Evolutionary conservation across 2,329 filamentous ascomycete species (phyloP).

Genomic region (Colletotrichum spaethianum): DNA sequence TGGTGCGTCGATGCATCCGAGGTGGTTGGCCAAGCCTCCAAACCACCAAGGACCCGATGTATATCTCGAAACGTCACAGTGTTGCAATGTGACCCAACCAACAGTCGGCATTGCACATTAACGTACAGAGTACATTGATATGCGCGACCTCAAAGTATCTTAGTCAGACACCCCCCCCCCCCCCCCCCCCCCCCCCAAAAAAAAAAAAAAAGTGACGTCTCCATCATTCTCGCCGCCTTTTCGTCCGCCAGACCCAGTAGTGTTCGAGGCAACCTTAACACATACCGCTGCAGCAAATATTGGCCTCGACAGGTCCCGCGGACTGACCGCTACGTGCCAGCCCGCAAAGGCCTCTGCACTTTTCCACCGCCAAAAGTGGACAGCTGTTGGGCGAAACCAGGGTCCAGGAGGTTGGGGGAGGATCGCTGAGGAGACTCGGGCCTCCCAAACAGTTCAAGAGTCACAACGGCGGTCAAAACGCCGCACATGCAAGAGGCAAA

Average conservation of each 20-base stretch:
- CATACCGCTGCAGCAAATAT: conserved; percentile 20
- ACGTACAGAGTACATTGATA: background rate
- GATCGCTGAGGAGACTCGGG: conserved; percentile 21
- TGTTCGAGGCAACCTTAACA: conserved; percentile 24
- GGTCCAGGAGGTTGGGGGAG: conserved; percentile 35
- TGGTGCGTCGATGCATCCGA: background rate
- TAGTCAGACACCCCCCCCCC: conserved; percentile 5
- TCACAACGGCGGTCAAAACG: conserved; percentile 41
- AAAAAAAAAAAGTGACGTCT: conserved; percentile 20
- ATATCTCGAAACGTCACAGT: conserved; percentile 21
- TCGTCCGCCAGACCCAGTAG: conserved; percentile 3
- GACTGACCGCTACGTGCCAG: conserved; percentile 32
- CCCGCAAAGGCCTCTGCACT: background rate
- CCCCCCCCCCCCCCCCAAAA: no score
- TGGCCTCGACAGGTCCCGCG: conserved; percentile 13
- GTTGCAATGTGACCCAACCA: conserved; percentile 1
- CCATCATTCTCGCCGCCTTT: conserved; percentile 21
- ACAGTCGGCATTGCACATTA: background rate
- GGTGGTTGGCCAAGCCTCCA: background rate
- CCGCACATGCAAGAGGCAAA: conserved; percentile 16
- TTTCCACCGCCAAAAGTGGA: conserved; percentile 30
- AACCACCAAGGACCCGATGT: background rate
- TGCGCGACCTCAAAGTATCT: conserved; percentile 11
- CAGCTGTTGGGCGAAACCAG: conserved; percentile 21
- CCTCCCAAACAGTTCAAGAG: conserved; percentile 9